A percentile compares a stretch with the other conserved stretches of the same genome.
Conservation (phyloP, 257 asterid genomes). For the Solanum etuberosum region DNA sequence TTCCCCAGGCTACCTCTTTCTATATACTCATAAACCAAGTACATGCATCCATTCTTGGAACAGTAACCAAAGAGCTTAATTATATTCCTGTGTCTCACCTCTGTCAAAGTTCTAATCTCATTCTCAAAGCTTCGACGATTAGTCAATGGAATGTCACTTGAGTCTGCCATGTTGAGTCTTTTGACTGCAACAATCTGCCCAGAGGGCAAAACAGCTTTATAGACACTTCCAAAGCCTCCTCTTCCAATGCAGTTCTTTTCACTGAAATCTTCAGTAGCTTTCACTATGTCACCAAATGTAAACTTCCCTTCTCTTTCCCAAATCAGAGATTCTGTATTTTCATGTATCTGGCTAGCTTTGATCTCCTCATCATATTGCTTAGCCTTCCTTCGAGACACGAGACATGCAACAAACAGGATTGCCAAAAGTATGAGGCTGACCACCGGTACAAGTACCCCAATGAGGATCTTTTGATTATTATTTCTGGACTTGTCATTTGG, state of each 20-base stretch:
- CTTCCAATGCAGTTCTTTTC: slow-evolving; percentile 65
- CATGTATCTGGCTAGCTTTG: slow-evolving; percentile 7
- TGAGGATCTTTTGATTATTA: slow-evolving; percentile 27
- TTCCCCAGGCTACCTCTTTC: slow-evolving; percentile 72
- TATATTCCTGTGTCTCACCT: slow-evolving; percentile 82
- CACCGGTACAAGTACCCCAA: slow-evolving; percentile 36
- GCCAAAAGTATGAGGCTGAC: slow-evolving; percentile 31
- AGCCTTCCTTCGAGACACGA: slow-evolving; percentile 21
- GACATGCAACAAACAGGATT: slow-evolving; percentile 12
- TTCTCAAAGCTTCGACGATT: slow-evolving; percentile 58
- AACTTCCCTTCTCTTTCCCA: slow-evolving; percentile 79
- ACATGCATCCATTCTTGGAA: slow-evolving; percentile 57
- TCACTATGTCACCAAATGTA: slow-evolving; percentile 56
- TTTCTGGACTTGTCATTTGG: slow-evolving; percentile 19
- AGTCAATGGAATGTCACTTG: slow-evolving; percentile 36
- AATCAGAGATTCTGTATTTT: slow-evolving; percentile 36
- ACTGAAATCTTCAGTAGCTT: slow-evolving; percentile 59
- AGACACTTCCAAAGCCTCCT: slow-evolving; percentile 87
- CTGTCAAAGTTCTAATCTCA: slow-evolving; percentile 70
- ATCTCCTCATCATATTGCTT: slow-evolving; percentile 32
- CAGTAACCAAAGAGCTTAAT: slow-evolving; percentile 82
- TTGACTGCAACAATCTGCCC: slow-evolving; percentile 75
- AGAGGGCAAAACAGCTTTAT: slow-evolving; percentile 44
- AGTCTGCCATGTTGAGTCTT: slow-evolving; percentile 52
- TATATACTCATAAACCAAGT: slow-evolving; percentile 81